Evolutionary conservation across 169 alveolate species (phyloP).

Genomic region (Babesia bigemina): DNA sequence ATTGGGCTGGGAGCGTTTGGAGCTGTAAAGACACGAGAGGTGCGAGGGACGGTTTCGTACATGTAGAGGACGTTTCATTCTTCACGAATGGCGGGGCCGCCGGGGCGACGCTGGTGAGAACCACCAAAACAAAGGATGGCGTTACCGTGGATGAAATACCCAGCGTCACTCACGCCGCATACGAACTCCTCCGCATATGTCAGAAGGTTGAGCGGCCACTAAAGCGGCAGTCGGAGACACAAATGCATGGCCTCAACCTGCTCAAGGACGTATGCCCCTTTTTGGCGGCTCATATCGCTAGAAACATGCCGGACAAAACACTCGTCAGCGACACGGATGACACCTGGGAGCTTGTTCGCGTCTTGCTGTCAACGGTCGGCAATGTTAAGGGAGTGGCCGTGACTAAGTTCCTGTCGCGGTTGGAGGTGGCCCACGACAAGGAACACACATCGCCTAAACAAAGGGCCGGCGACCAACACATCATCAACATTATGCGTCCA

Average conservation of each 20-base stretch:
- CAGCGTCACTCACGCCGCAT: background rate
- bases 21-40: background rate
- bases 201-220: background rate
- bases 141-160: background rate
- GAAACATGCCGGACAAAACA: background rate
- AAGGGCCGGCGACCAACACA: background rate
- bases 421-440: background rate
- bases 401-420: background rate
- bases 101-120: conserved; percentile 8
- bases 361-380: background rate
- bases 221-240: background rate
- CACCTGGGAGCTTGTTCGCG: conserved; percentile 14
- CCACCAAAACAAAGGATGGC: background rate
- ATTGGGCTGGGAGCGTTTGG: conserved; percentile 16
- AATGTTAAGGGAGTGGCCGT: background rate
- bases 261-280: conserved; percentile 20
- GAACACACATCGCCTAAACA: background rate
- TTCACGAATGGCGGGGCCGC: background rate
- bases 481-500: background rate
- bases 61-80: background rate
- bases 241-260: background rate
- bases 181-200: conserved; percentile 2
- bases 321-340: background rate
- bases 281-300: background rate
- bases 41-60: background rate